These are phyloP conservation scores for Clathrus columnatus DNA, from an alignment of 768 basidiomycete genomes.

Conservation along the genomic window DNA sequence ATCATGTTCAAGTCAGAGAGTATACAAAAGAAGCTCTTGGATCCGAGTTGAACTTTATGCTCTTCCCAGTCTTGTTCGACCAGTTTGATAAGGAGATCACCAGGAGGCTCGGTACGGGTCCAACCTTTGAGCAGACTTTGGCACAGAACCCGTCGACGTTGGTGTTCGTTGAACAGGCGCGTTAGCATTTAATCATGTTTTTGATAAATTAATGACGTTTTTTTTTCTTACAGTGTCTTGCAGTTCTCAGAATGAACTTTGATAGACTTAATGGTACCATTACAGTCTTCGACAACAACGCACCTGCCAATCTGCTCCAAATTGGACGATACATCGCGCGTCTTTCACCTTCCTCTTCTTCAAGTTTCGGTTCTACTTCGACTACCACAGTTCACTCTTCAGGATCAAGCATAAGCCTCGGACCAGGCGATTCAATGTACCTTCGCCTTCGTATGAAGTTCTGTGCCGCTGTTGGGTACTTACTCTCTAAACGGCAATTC, in stretches of 20 bases:
- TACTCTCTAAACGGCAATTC: slow-evolving; percentile 53
- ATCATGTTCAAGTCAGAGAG: slow-evolving; percentile 61
- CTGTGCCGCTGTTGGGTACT: slow-evolving; percentile 59
- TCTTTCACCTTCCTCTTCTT: slow-evolving; percentile 41
- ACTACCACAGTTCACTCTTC: too few species aligned
- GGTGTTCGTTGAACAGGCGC: slow-evolving; percentile 64
- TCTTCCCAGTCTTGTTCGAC: slow-evolving; percentile 59
- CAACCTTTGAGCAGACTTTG: not conserved
- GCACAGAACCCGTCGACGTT: not conserved
- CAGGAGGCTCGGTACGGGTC: not conserved
- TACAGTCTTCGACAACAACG: slow-evolving; percentile 26
- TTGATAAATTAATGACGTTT: not conserved
- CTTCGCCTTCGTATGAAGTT: slow-evolving; percentile 66
- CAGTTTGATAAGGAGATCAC: slow-evolving; percentile 62
- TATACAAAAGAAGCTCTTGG: slow-evolving; percentile 74
- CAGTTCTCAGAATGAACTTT: slow-evolving; percentile 67
- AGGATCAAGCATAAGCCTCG: too few species aligned
- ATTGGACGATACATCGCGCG: slow-evolving; percentile 60
- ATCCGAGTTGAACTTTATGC: slow-evolving; percentile 59
- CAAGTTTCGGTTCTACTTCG: slow-evolving; percentile 12
- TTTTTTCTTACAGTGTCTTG: slow-evolving; percentile 47
- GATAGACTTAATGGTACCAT: slow-evolving; percentile 50
- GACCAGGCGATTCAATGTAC: not conserved
- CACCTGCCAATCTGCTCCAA: slow-evolving; percentile 25
- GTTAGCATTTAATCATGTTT: slow-evolving; percentile 1